Evolutionary conservation across 2,329 filamentous ascomycete species (phyloP), one percentile per base, ranked within the genome.

Genomic region (Xylaria digitata): DNA sequence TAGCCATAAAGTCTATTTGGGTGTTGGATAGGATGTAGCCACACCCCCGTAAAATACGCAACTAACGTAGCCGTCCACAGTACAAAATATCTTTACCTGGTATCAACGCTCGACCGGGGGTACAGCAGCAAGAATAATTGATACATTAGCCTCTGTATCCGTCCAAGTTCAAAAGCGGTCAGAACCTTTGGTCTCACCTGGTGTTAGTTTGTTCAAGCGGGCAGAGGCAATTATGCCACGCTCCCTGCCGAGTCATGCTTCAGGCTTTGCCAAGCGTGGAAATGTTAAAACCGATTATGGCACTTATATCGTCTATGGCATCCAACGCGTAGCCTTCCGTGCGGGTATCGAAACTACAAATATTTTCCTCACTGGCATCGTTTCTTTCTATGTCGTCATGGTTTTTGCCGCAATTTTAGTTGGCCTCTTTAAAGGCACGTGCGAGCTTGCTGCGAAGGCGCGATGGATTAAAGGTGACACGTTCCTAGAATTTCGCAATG

Each of bases 41-140:
- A 11, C 45, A 23, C 49, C n/a, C 21, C 32, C 23, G 46, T 43
- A 3, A 42, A 34, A 34, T 48, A 55, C 32, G 5, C n/a, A 40
- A 70, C 67, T 62, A 61, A 67, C 34, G n/a, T 63, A n/a, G 21
- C 19, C n/a, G 8, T 46, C 45, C 61, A 21, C 53, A 75, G 87
- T 97, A 82, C 93, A 98, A 82, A 85, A 84, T 54, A 92, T 97
- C 75, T 92, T 93, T 68, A 97, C 94, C 42, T 98, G 95, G 95
- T 98, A 97, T 78, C 94, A 97, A 81, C 92, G 94, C 68, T 88
- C 95, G 2, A 98, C 95, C 2, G 95, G 95, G 60, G 95, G 95
- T 70, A 93, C 87, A 0, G 92, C 95, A 0, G 90, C 93, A 3
- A 92, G 89, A 17, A 85, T 96, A 40, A 87, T 97, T 52, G 91